Conservation (phyloP, 2,329 filamentous ascomycete species). For the Colletotrichum incanum region DNA sequence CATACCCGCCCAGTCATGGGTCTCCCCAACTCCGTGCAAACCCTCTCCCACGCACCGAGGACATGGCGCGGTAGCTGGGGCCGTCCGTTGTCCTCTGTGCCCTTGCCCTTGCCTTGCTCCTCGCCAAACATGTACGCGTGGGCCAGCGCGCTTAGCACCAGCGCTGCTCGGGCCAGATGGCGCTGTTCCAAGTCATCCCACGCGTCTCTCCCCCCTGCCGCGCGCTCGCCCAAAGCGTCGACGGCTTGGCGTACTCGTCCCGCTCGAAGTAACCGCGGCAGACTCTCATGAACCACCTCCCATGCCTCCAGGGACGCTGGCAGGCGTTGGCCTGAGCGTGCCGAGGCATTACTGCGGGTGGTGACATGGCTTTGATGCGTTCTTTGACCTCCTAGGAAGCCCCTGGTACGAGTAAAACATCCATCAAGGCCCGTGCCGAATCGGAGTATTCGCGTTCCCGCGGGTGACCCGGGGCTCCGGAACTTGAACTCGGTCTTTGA, state of each 20-base stretch:
- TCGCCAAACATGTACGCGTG: slow-evolving; percentile 38
- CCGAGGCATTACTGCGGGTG: neutral
- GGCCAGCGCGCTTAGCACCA: slow-evolving; percentile 33
- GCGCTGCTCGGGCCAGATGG: slow-evolving; percentile 30
- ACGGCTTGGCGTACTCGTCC: slow-evolving; percentile 33
- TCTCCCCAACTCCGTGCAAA: slow-evolving; percentile 27
- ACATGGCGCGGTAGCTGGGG: slow-evolving; percentile 26
- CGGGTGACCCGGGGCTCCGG: neutral
- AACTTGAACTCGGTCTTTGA: slow-evolving; percentile 27
- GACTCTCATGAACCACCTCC: slow-evolving; percentile 27
- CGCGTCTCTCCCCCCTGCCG: neutral
- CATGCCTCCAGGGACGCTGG: slow-evolving; percentile 31
- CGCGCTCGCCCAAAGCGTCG: slow-evolving; percentile 12
- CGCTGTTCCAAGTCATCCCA: slow-evolving; percentile 28
- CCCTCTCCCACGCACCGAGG: slow-evolving; percentile 24
- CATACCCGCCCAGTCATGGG: slow-evolving; percentile 31
- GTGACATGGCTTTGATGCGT: neutral
- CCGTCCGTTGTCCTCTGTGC: neutral
- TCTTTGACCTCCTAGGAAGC: slow-evolving; percentile 24
- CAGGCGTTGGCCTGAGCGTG: slow-evolving; percentile 14
- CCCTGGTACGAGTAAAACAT: slow-evolving; percentile 20
- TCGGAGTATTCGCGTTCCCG: slow-evolving; percentile 17
- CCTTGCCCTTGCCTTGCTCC: slow-evolving; percentile 8
- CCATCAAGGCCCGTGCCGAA: slow-evolving; percentile 36
- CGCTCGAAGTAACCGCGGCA: slow-evolving; percentile 25